Evolutionary conservation across 1,284 basidiomycete species (phyloP).

Genomic region (Neonothopanus nambi): DNA sequence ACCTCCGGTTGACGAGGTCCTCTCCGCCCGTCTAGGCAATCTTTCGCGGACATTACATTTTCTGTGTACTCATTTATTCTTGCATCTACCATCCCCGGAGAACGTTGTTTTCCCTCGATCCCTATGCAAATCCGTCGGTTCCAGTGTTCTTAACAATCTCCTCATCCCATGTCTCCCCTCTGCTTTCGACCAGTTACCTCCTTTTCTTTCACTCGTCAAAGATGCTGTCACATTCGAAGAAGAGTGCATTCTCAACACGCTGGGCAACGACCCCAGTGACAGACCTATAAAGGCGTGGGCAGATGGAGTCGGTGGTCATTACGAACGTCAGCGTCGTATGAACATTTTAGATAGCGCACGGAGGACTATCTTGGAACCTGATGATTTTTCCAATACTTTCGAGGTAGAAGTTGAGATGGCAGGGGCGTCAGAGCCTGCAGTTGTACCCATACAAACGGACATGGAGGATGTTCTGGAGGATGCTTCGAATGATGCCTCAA

Average conservation of each 20-base stretch:
- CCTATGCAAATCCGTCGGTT: slow-evolving; percentile 57
- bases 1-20: slow-evolving; percentile 41
- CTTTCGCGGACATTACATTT: slow-evolving; percentile 57
- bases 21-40: slow-evolving; percentile 47
- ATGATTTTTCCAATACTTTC: slow-evolving; percentile 37
- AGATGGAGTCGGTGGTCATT: slow-evolving; percentile 63
- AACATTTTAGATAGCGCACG: slow-evolving; percentile 62
- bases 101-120: slow-evolving; percentile 46
- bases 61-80: slow-evolving; percentile 53
- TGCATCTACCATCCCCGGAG: slow-evolving; percentile 51
- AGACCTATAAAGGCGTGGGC: slow-evolving; percentile 62
- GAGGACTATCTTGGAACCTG: slow-evolving; percentile 41
- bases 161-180: slow-evolving; percentile 69
- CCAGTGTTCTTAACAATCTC: slow-evolving; percentile 61
- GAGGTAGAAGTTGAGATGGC: slow-evolving; percentile 37
- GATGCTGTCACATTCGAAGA: slow-evolving; percentile 65
- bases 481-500: not conserved
- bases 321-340: slow-evolving; percentile 68
- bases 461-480: slow-evolving; percentile 25
- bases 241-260: slow-evolving; percentile 46
- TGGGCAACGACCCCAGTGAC: slow-evolving; percentile 51
- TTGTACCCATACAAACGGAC: slow-evolving; percentile 34
- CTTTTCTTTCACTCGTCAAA: slow-evolving; percentile 58
- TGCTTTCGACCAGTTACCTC: slow-evolving; percentile 53
- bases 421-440: slow-evolving; percentile 27